Conservation (phyloP, 1,284 basidiomycete genomes). For the Singerocomus rubriflavus region DNA sequence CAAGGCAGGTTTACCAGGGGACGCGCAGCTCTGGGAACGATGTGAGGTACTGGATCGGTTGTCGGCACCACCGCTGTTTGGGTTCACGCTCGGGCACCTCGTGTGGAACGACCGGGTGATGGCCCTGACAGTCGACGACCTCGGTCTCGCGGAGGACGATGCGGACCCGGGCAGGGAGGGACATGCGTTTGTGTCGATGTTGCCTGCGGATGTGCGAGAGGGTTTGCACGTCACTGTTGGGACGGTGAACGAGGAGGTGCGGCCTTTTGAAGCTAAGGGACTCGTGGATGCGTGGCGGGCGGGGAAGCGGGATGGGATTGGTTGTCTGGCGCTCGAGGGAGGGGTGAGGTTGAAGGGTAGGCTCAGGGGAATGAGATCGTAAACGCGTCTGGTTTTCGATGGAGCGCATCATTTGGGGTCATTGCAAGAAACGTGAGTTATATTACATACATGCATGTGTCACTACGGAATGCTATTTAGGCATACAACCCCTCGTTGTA, state of each 20-base stretch:
- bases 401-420: too few species aligned
- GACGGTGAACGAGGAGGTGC: slow-evolving; percentile 53
- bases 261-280: slow-evolving; percentile 68
- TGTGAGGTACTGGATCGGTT: slow-evolving; percentile 51
- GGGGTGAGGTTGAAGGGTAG: slow-evolving; percentile 39
- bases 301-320: slow-evolving; percentile 34
- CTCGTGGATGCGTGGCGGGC: slow-evolving; percentile 59
- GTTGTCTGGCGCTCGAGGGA: slow-evolving; percentile 33
- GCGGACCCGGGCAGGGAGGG: slow-evolving; percentile 37
- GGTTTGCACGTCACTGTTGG: slow-evolving; percentile 89
- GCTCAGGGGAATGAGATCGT: slow-evolving; percentile 36
- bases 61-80: slow-evolving; percentile 51
- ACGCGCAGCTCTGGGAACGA: slow-evolving; percentile 60
- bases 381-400: too few species aligned
- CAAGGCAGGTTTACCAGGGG: slow-evolving; percentile 50
- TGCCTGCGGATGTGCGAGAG: slow-evolving; percentile 48
- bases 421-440: too few species aligned
- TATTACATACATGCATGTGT: too few species aligned
- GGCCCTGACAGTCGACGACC: slow-evolving; percentile 65
- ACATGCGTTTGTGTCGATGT: slow-evolving; percentile 43
- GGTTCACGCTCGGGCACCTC: slow-evolving; percentile 60
- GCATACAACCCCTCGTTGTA: too few species aligned
- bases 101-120: slow-evolving; percentile 82
- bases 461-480: too few species aligned
- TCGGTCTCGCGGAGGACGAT: slow-evolving; percentile 37